Evolutionary conservation across 139 green algal species (phyloP).

Genomic region (Chloropicon primus): DNA sequence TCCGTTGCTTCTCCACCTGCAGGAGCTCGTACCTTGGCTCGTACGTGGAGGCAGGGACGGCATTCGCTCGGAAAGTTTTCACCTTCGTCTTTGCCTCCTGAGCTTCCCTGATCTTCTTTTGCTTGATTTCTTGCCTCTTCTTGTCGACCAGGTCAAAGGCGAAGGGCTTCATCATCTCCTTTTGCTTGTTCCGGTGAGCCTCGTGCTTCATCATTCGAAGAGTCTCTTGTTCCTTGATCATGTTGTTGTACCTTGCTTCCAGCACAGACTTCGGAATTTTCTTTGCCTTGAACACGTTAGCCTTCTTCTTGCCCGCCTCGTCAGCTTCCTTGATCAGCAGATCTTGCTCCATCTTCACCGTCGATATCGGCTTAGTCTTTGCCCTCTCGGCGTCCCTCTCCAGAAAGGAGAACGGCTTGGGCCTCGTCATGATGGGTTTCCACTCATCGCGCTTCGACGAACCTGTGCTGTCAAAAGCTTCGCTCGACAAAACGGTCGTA

Average conservation of each 20-base stretch:
- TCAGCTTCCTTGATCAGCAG: constrained; percentile 28
- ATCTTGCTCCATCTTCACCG: constrained; percentile 50
- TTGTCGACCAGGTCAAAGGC: constrained; percentile 22
- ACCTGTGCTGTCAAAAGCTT: too few relatives aligned
- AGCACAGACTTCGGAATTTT: constrained; percentile 20
- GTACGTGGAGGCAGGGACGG: not conserved
- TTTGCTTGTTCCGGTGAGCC: constrained; percentile 6
- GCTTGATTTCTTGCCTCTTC: not conserved
- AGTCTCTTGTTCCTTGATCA: constrained; percentile 22
- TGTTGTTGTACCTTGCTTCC: constrained; percentile 26
- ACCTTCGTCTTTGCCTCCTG: not conserved
- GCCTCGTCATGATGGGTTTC: constrained; percentile 16
- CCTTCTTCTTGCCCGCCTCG: constrained; percentile 16
- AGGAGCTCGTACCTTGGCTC: not conserved
- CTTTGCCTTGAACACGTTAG: constrained; percentile 25
- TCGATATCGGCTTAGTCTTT: constrained; percentile 20
- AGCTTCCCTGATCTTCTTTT: not conserved
- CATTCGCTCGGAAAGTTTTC: not conserved
- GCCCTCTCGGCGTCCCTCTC: constrained; percentile 14
- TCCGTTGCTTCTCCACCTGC: not conserved
- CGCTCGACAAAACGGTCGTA: too few relatives aligned
- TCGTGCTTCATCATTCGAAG: constrained; percentile 13
- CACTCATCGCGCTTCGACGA: not conserved
- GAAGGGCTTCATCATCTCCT: constrained; percentile 33
- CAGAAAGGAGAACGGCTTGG: constrained; percentile 30